Evolutionary conservation across 495 filamentous ascomycete genomes (phyloP), one percentile per base, ranked within the genome.

Genomic region (Aspergillus hancockii): DNA sequence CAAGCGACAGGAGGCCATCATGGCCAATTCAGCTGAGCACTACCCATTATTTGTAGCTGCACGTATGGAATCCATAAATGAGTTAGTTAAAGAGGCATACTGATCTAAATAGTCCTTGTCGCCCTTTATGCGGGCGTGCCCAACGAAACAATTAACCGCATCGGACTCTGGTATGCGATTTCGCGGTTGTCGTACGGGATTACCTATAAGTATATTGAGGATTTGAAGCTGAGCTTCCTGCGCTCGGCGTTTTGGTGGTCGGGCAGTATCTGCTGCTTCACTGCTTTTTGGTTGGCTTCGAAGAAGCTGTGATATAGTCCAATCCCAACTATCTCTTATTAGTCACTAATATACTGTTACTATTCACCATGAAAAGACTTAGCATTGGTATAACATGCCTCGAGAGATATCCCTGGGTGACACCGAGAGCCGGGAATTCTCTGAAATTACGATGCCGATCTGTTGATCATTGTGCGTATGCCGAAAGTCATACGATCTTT

Each of bases 21-120:
- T 81, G 60, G 73, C 70, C 12, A 84, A 83, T 62, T 65, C 75
- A 0, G 65, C 81, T 6, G 81, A 83, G 64, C 72, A 76, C 23
- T 83, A 70, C 58, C 49, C 77, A 0, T 56, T 84, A 8, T 79
- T 83, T 62, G 75, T 73, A 5, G 76, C 70, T 16, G 70, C 69
- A 0, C 68, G 78, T 75, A 58, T 25, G 34, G 34, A 5, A 5
- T 10, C 34, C 34, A 10, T 10, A 10, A 36, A 36, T 36, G 4
- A 14, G 34, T 52, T 23, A 32, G 40, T 30, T 13, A n/a, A 8
- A 36, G 4, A 14, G 8, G 13, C 13, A 36, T 36, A 36, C 34
- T 36, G 34, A 36, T 14, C 34, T 10, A 10, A 2, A 12, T 36
- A 75, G 74, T 74, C 13, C 59, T 77, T 4, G 34, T 71, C 1